A percentile compares a stretch with the other conserved stretches of the same genome.
phyloP scores from a whole-genome alignment of 768 basidiomycete species.

The Termitomyces sp. region DNA sequence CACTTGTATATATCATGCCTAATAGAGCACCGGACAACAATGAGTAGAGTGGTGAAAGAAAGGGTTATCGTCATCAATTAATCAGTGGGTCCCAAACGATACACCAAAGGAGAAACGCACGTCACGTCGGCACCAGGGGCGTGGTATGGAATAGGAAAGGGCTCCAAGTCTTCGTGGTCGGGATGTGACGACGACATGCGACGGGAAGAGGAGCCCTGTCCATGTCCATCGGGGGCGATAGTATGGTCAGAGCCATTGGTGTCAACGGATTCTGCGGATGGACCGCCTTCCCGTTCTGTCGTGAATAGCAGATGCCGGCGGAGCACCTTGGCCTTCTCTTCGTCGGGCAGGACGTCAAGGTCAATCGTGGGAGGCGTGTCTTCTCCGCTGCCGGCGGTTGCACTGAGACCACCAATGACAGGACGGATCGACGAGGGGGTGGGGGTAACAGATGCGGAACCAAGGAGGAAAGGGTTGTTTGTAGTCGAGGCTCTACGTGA shows the following conservation, averaged over 20 bases:
- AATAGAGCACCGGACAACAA: neutral
- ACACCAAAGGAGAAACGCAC: slow-evolving; percentile 45
- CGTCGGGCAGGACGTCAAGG: slow-evolving; percentile 66
- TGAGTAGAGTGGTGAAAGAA: neutral
- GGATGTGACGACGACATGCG: slow-evolving; percentile 23
- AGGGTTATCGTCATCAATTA: neutral
- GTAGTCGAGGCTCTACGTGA: neutral
- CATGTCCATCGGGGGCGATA: slow-evolving; percentile 22
- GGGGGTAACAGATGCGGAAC: neutral
- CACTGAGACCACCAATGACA: slow-evolving; percentile 32
- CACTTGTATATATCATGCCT: slow-evolving; percentile 96
- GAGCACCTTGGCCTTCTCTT: slow-evolving; percentile 81
- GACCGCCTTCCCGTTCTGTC: slow-evolving; percentile 50
- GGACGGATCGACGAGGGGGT: slow-evolving; percentile 14
- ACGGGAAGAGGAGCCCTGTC: slow-evolving; percentile 19
- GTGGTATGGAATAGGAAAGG: slow-evolving; percentile 87
- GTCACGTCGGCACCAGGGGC: slow-evolving; percentile 89
- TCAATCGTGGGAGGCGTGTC: slow-evolving; percentile 29
- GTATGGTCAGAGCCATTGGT: slow-evolving; percentile 25
- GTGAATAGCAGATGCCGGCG: slow-evolving; percentile 76
- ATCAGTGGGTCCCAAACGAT: neutral
- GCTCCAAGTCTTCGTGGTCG: slow-evolving; percentile 51
- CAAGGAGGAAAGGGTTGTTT: neutral
- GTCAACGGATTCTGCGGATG: slow-evolving; percentile 19
- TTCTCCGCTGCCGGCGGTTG: slow-evolving; percentile 21